phyloP scores from a whole-genome alignment of 2,329 filamentous ascomycete species.

The Aureobasidium sp. region DNA sequence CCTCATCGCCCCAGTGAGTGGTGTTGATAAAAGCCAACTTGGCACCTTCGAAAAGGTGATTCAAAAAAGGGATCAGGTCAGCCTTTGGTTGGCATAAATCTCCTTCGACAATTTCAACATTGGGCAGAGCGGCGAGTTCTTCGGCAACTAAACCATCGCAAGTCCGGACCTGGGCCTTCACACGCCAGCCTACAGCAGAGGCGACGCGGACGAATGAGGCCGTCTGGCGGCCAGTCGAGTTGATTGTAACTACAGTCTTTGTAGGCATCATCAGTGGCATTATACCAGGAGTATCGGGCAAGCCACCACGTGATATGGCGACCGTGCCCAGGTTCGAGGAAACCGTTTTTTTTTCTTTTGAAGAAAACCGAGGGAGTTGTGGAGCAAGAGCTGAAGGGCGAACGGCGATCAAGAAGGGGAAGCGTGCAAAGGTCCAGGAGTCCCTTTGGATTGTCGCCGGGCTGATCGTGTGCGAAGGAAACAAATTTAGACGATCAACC shows the following conservation, averaged over 20 bases:
- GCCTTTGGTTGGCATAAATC: constrained; percentile 44
- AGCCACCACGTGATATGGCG: constrained; percentile 12
- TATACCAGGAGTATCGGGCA: constrained; percentile 8
- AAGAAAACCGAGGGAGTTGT: background rate
- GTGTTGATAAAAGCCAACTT: constrained; percentile 97
- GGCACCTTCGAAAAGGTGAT: constrained; percentile 58
- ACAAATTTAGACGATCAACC: constrained; percentile 1
- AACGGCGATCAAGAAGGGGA: background rate
- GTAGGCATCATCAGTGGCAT: constrained; percentile 25
- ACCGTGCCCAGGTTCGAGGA: constrained; percentile 5
- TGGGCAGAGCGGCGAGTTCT: constrained; percentile 73
- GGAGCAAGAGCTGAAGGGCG: background rate
- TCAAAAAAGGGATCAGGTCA: constrained; percentile 19
- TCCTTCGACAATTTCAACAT: constrained; percentile 65
- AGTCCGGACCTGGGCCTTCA: constrained; percentile 84
- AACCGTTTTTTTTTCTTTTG: constrained; percentile 5
- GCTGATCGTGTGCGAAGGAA: background rate
- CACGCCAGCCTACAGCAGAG: constrained; percentile 84
- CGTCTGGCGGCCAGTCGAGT: constrained; percentile 90
- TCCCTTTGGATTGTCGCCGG: background rate
- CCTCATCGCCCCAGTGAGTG: constrained; percentile 91
- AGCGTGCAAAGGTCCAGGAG: background rate
- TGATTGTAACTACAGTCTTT: constrained; percentile 89
- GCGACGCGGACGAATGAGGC: constrained; percentile 92
- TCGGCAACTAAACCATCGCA: constrained; percentile 79